Base-by-base conservation (phyloP, 2,329 filamentous ascomycete species). In the Alternaria incomplexa region DNA sequence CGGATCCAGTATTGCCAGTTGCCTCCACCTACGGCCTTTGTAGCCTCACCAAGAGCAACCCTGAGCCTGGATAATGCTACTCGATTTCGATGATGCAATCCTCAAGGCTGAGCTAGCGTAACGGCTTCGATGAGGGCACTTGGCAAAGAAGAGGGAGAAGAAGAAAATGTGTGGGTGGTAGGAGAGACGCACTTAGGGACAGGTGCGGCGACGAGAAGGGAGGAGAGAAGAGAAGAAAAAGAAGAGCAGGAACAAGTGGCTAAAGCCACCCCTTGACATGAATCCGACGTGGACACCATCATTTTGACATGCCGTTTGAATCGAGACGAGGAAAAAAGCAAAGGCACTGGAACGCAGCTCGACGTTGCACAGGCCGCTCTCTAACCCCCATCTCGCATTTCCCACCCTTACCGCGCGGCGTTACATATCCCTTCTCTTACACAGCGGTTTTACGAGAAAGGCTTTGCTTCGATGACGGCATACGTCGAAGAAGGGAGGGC, bases 371-470 rank as follows among this genome's bases (percentile, higher is more conserved):
- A 61, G 58, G 58, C 50, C 57, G 32, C 45, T 40, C 12, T 20
- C 56, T 28, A 32, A 50, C 53, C 61, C 61, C 54, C 40, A 65
- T 53, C 22, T n/a, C 45, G 25, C 48, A 60, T 62, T 43, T 56
- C 61, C 58, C 63, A 63, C 57, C 57, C 57, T 61, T 61, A 64
- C 63, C 56, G 48, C 48, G 22, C 22, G 51, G 58, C 57, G 30
- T 53, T 40, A 53, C 40, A 57, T 64, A 56, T 64, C 63, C 61
- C 63, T 65, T 63, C 56, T 54, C 36, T 63, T 63, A 65, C 61
- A 45, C 45, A 44, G 52, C 22, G 22, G 25, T 26, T 50, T 61
- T 61, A 61, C 63, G 48, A 61, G 36, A 60, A 36, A 47, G 43
- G 30, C 28, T 45, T 17, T 25, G 36, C 36, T 44, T 50, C 48